Base-by-base conservation (phyloP, 805 yeast genomes). In the Millerozyma acaciae region DNA sequence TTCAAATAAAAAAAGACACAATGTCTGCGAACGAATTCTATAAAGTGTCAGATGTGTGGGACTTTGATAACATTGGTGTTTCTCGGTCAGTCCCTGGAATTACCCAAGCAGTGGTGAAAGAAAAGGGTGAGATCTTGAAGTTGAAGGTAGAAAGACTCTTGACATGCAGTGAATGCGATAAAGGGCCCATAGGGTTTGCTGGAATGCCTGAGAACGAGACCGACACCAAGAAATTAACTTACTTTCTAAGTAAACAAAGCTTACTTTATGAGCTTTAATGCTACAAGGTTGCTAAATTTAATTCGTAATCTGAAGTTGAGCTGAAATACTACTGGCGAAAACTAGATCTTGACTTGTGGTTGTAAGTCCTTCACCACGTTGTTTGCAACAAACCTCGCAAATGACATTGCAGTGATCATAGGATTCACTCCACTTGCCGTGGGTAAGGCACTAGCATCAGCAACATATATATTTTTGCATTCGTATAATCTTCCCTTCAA, bases 61-160 rank as follows among this genome's bases (percentile, higher is more conserved):
- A 76, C 42, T 84, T 84, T 45, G 89, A 84, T 42, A 84, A 84
- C 47, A 73, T 84, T 28, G 89, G 87, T 1, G 90, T 84, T 2
- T 80, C 88, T 1, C 69, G 69, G 37, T 60, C 68, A 1, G 31
- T 65, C 2, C 49, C 48, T 6, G 49, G 45, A 25, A 52, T 51
- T 30, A 41, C 47, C 4, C 57, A 55, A 14, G 61, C 60, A 8
- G 34, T 39, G 6, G 36, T 36, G 1, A 47, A 46, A 3, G 26
- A 23, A 24, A 39, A 34, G n/a, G 35, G 37, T 9, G 51, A 48
- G 3, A 21, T 30, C 8, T 35, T 50, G 9, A 38, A 46, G 6
- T 48, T 62, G 9, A 56, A 58, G 16, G 55, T 81, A 15, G 71
- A 70, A 29, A 60, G 87, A 33, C 65, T 76, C 29, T 54, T 84